These are phyloP conservation scores for Echinosophora koreensis DNA, from an alignment of 306 rosid genomes.

Conservation along the genomic window DNA sequence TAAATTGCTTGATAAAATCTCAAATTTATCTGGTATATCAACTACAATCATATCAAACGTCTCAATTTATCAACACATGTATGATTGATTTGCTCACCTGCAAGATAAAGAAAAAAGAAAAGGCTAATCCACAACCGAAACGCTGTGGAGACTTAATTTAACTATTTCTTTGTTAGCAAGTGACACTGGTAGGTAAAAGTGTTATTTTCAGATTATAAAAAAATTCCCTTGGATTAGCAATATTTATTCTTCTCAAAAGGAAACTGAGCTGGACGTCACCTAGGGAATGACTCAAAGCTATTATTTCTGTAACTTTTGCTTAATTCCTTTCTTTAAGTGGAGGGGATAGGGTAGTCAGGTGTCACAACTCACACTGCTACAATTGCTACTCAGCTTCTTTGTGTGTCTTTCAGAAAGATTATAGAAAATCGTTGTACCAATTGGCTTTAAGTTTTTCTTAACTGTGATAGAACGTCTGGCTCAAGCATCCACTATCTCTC, in stretches of 20 bases:
- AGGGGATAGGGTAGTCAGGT: background rate
- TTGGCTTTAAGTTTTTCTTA: background rate
- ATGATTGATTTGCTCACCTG: background rate
- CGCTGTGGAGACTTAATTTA: too few species aligned
- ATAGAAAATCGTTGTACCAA: background rate
- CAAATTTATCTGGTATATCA: too few species aligned
- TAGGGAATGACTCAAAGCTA: background rate
- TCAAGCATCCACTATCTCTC: background rate
- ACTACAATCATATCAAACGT: too few species aligned
- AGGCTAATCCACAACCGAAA: too few species aligned
- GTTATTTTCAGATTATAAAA: background rate
- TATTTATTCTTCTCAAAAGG: background rate
- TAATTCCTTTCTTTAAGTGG: background rate
- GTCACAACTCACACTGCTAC: background rate
- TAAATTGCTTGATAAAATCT: too few species aligned
- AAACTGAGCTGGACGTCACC: background rate
- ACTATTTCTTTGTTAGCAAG: constrained; percentile 8
- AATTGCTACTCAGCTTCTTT: background rate
- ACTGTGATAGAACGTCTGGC: background rate
- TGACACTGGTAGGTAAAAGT: background rate
- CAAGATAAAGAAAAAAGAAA: too few species aligned
- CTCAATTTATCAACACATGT: too few species aligned
- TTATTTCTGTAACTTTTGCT: constrained; percentile 9
- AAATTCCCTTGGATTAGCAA: background rate
- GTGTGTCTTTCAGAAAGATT: background rate